Evolutionary conservation across 2,329 filamentous ascomycete genomes (phyloP).

Genomic region (Metarhizium anisopliae): DNA sequence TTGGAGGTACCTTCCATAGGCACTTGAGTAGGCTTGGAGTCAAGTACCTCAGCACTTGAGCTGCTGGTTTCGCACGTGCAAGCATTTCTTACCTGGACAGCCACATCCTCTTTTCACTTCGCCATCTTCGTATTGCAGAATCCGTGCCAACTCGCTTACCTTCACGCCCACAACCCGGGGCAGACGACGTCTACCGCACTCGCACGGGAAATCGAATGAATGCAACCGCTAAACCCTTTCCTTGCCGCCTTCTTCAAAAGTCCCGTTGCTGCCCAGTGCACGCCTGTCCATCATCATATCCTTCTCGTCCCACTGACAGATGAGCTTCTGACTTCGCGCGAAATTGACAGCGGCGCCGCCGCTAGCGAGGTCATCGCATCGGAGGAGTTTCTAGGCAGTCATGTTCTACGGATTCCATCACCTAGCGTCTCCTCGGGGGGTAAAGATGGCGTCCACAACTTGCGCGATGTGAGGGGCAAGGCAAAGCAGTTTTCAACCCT

Average conservation of each 20-base stretch:
- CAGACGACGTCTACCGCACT: constrained; percentile 19
- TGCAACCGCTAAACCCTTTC: constrained; percentile 99
- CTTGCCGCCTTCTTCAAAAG: constrained; percentile 98
- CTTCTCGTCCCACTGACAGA: constrained; percentile 91
- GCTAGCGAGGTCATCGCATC: constrained; percentile 76
- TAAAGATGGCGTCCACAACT: constrained; percentile 50
- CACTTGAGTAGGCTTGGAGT: no score
- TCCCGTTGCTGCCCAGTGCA: constrained; percentile 83
- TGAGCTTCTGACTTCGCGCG: constrained; percentile 77
- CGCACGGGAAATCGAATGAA: constrained; percentile 36
- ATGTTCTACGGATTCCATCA: constrained; percentile 79
- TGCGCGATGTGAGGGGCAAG: constrained; percentile 84
- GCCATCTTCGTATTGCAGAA: not conserved
- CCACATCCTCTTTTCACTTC: not conserved
- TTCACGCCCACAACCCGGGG: constrained; percentile 13
- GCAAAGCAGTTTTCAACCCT: constrained; percentile 89
- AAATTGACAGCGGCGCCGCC: constrained; percentile 70
- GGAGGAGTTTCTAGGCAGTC: constrained; percentile 93
- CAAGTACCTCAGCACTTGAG: not conserved
- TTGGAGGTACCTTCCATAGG: no score
- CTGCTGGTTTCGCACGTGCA: not conserved
- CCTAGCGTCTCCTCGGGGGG: constrained; percentile 37
- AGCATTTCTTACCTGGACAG: no score
- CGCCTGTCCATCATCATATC: constrained; percentile 83
- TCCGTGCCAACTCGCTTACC: not conserved